These are phyloP conservation scores for Theobroma cacao DNA, from an alignment of 345 rosid species.

Conservation along the genomic window DNA sequence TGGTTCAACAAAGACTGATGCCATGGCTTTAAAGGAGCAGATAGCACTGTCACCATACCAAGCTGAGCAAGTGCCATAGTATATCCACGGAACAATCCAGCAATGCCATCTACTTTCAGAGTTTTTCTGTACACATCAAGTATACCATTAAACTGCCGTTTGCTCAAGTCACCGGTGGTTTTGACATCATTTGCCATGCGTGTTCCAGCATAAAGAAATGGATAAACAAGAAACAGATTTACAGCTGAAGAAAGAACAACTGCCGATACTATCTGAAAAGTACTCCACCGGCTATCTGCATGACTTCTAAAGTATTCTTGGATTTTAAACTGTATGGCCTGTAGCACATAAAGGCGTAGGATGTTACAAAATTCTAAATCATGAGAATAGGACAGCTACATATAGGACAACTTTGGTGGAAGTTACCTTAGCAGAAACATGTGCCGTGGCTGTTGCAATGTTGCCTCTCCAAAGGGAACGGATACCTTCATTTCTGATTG, in stretches of 20 bases:
- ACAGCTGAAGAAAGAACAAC: not conserved
- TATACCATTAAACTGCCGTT: conserved; percentile 72
- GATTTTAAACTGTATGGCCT: not conserved
- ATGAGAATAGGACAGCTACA: too few species aligned
- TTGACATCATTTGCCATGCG: conserved; percentile 81
- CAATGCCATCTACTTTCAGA: conserved; percentile 58
- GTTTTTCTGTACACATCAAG: conserved; percentile 73
- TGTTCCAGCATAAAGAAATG: conserved; percentile 70
- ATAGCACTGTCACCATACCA: too few species aligned
- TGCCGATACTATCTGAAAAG: too few species aligned
- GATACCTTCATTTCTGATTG: conserved; percentile 55
- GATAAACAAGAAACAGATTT: conserved; percentile 41
- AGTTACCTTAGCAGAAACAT: not conserved
- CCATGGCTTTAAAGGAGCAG: not conserved
- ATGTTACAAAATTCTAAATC: not conserved
- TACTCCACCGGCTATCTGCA: not conserved
- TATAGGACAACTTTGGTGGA: not conserved
- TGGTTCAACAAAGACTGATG: not conserved
- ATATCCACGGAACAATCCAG: conserved; percentile 81
- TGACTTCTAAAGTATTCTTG: not conserved
- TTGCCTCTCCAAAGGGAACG: conserved; percentile 75
- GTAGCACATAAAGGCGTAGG: not conserved
- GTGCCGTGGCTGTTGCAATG: conserved; percentile 63
- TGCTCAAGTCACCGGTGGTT: conserved; percentile 65
- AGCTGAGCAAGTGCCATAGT: too few species aligned